Evolutionary conservation across 345 rosid species (phyloP), one percentile per base, ranked within the genome.

Genomic region (Jatropha curcas): DNA sequence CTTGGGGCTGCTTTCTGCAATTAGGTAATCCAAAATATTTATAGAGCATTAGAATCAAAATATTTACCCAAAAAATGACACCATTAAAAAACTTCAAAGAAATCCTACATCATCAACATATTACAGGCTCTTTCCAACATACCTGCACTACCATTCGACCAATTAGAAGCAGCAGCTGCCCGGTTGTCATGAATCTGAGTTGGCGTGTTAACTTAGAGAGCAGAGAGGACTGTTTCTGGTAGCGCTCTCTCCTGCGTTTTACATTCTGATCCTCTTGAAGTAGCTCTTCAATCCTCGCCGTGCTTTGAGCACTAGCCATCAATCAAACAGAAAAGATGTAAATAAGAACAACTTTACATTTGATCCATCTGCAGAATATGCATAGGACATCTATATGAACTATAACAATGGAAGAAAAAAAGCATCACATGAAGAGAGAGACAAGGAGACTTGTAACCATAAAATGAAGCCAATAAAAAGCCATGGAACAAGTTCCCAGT

Each of bases 191-290:
- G 99, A 74, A 96, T 69, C 98, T 80, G 28, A 96, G 96, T 82
- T 84, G 88, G 74, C 97, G 87, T 1, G 91, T 86, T 71, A 96
- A 92, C 75, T 88, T 89, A 5, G 91, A 88, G 65, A 96, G 89
- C 74, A 91, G 87, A 68, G 92, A 82, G 14, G 97, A 93, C 71
- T 93, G 99, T 76, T 90, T 93, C 88, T 88, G 88, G 82, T 77
- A 82, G 10, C 92, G 92, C 67, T 93, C 97, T 81, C 99, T 83
- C 81, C 76, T 84, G 27, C 83, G 82, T 82, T 86, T 93, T 33
- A 83, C 94, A 58, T 93, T 96, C 73, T 86, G 91, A 72, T 93
- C 99, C 83, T 96, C 99, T 80, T 85, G 89, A 65, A 96, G 92
- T 77, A 96, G 82, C 71, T 94, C 90, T 79, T 93, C 98, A 64